Evolutionary conservation across 148 eudicot species (phyloP), one percentile per base, ranked within the genome.

Genomic region (Tetragonia tetragonoides): DNA sequence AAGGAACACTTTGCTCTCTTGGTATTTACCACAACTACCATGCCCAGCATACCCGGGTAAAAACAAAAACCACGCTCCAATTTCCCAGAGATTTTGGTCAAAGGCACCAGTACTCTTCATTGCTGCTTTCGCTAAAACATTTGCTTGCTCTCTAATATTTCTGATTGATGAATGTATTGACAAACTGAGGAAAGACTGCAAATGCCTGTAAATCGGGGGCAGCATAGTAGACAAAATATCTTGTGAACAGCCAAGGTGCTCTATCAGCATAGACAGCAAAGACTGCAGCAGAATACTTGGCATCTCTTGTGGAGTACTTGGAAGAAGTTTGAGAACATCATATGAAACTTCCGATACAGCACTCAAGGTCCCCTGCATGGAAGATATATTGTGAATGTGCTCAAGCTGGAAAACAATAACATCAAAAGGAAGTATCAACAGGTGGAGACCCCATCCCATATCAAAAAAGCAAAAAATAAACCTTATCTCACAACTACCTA

Each of bases 91-190:
- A 85, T 87, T 89, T 72, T 79, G 84, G 84, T 93, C 97, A 88
- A 96, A 96, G 77, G 99, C 93, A 78, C 99, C 99, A 80, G 93
- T 89, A 82, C 99, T 91, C 73, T 78, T 81, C 90, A 96, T 85
- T 73, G 99, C 92, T 87, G 91, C 91, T 86, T 84, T 80, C 61
- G 97, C 98, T 78, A 96, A 79, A 68, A 83, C 56, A 86, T 87
- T 87, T 40, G 97, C 99, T 82, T 89, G 91, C 67, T 89, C 90
- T 78, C 87, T 91, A 81, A 93, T 87, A 73, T 86, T 84, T 76
- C 73, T 83, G 69, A 66, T 80, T 9, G 92, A 81, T 73, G 98
- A 90, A 77, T 82, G 86, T 69, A 96, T 67, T 20, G 89, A 85
- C 82, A 91, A 83, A 73, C 79, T 77, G 56, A 96, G 74, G 72